phyloP scores from a whole-genome alignment of 139 green algal genomes.

The Auxenochlorella protothecoides region DNA sequence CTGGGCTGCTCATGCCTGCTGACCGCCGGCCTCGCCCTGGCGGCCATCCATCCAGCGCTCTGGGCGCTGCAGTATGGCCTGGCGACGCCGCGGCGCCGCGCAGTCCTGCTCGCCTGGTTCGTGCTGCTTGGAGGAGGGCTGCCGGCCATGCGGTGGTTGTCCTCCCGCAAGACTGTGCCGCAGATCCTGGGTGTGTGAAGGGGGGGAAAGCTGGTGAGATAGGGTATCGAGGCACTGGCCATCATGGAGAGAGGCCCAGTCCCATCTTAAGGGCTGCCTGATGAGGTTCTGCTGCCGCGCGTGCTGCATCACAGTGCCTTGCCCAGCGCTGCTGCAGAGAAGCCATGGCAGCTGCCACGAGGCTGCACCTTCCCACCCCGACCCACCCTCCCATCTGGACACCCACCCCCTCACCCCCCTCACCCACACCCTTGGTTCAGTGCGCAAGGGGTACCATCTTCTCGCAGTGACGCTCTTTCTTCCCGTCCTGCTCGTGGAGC shows the following conservation, averaged over 20 bases:
- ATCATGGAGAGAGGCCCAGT: not conserved
- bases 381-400: not conserved
- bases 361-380: too few species aligned
- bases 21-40: constrained; percentile 4
- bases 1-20: not conserved
- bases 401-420: constrained; percentile 21
- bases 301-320: not conserved
- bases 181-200: constrained; percentile 13
- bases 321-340: not conserved
- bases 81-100: constrained; percentile 11
- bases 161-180: constrained; percentile 4
- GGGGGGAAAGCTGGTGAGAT: not conserved
- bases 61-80: constrained; percentile 18
- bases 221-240: too few species aligned
- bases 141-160: constrained; percentile 35
- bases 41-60: constrained; percentile 2
- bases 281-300: too few species aligned
- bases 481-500: constrained; percentile 51
- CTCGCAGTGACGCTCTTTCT: constrained; percentile 61
- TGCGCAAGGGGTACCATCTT: constrained; percentile 71
- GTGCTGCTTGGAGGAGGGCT: constrained; percentile 30
- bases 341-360: too few species aligned
- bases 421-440: not conserved
- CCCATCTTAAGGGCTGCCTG: not conserved
- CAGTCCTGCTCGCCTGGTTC: constrained; percentile 45